phyloP scores from a whole-genome alignment of 148 eudicot genomes.

The Camellia granthamiana region DNA sequence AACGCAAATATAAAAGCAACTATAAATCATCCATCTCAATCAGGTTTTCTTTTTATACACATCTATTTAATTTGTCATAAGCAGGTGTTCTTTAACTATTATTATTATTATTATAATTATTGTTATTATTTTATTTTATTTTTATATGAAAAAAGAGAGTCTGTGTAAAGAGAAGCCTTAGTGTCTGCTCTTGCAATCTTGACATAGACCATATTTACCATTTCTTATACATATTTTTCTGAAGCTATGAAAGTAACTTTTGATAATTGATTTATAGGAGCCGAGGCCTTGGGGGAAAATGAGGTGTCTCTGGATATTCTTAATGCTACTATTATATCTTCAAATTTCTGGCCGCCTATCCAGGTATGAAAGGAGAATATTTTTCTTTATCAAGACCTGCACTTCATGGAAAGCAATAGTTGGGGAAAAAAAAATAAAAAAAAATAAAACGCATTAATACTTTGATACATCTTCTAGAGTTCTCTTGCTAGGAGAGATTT shows the following conservation, averaged over 20 bases:
- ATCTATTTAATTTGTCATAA: background rate
- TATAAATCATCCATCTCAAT: constrained; percentile 50
- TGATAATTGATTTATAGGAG: constrained; percentile 34
- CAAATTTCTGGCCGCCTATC: constrained; percentile 99
- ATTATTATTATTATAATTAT: too few species aligned
- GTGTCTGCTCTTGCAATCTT: constrained; percentile 5
- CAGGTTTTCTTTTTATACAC: constrained; percentile 38
- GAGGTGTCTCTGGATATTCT: constrained; percentile 57
- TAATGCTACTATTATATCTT: constrained; percentile 84
- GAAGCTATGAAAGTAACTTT: constrained; percentile 1
- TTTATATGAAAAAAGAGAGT: too few species aligned
- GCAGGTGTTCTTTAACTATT: background rate
- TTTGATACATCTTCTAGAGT: background rate
- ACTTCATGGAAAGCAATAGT: background rate
- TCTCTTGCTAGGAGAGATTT: background rate
- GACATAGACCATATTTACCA: background rate
- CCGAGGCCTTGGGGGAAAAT: constrained; percentile 33
- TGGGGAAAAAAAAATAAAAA: background rate
- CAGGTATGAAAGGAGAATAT: constrained; percentile 53
- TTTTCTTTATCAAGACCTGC: background rate
- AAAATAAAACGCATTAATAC: background rate
- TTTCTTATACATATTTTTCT: background rate
- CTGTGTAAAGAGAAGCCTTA: background rate
- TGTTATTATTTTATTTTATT: too few species aligned
- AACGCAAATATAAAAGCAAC: constrained; percentile 91